Evolutionary conservation across 2,329 filamentous ascomycete species (phyloP), one percentile per base, ranked within the genome.

Genomic region (Xylaria sp.): DNA sequence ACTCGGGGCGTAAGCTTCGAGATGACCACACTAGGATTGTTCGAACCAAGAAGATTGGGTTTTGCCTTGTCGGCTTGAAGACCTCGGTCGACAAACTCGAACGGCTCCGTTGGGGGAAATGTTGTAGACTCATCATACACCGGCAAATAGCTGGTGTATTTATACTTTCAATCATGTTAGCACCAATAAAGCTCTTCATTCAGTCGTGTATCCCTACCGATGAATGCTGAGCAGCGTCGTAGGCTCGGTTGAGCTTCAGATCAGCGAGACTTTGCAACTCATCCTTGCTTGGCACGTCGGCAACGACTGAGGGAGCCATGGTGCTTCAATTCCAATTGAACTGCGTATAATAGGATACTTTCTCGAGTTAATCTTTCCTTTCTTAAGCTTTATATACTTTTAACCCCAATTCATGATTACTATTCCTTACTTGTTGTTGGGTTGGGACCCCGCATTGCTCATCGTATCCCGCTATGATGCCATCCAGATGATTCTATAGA

Each of bases 21-120:
- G 34, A 66, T 39, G 16, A 64, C 59, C 18, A 65, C 59, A 16
- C 57, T 57, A 16, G 60, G 67, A 42, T 71, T 68, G 0, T 66
- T 63, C 2, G 69, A 60, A 7, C 62, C 61, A 2, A 78, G 65
- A 0, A 79, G 66, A 57, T 77, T 72, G 11, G 69, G 65, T 56
- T 78, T 77, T 17, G 69, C 67, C 34, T 72, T 72, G 56, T 78
- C 73, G 1, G 76, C 76, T 43, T 69, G 53, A 24, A 71, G 66
- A 16, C 75, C 75, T 34, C 69, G 71, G 34, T 77, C 76, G 19
- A 64, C 51, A 50, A 76, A 74, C 9, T 71, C 70, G 53, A 77
- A 77, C 1, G 69, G 70, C 54, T 74, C 66, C 0, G 72, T 72
- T 16, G 72, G 69, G 1, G 71, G 66, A 49, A 72, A 76, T 16